Evolutionary conservation across 2,329 filamentous ascomycete genomes (phyloP), one percentile per base, ranked within the genome.

Genomic region (Chrysosporium queenslandicum): DNA sequence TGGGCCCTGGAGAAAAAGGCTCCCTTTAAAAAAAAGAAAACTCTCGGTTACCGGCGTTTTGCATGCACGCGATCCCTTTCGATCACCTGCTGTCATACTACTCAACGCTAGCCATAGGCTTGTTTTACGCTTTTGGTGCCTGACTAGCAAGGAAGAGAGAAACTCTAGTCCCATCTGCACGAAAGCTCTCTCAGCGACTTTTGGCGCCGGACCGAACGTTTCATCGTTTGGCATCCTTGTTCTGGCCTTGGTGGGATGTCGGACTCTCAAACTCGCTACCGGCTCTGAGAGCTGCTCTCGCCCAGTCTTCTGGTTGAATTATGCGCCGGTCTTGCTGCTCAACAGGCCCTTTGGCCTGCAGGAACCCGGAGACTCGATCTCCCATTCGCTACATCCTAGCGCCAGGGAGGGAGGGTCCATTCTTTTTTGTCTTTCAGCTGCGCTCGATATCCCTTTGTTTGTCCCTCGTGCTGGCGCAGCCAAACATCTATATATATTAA

Each of bases 261-360:
- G 29, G 39, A 39, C 49, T 51, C 12, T 45, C 49, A 51, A 51
- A 45, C 49, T 43, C 37, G 49, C 49, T 40, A 51, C 40, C 49
- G 20, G 37, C 37, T 40, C 12, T 23, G 18, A 40, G 37, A 16
- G 4, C 7, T 16, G 18, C 16, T 21, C n/a, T 40, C 18, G 37
- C 11, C 21, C 3, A 40, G 7, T 5, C 5, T 40, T 16, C 37
- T 20, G 36, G 36, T 14, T n/a, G n/a, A n/a, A n/a, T n/a, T n/a
- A n/a, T n/a, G n/a, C n/a, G n/a, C n/a, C n/a, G n/a, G n/a, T n/a
- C n/a, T n/a, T n/a, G n/a, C n/a, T n/a, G n/a, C n/a, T n/a, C n/a
- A n/a, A n/a, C n/a, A n/a, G n/a, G n/a, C n/a, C n/a, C 14, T 20
- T 14, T 34, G 16, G 30, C 1, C 43, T n/a, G 4, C 32, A 11